phyloP scores from a whole-genome alignment of 441 rosid species.

The Bruguiera hainesii region DNA sequence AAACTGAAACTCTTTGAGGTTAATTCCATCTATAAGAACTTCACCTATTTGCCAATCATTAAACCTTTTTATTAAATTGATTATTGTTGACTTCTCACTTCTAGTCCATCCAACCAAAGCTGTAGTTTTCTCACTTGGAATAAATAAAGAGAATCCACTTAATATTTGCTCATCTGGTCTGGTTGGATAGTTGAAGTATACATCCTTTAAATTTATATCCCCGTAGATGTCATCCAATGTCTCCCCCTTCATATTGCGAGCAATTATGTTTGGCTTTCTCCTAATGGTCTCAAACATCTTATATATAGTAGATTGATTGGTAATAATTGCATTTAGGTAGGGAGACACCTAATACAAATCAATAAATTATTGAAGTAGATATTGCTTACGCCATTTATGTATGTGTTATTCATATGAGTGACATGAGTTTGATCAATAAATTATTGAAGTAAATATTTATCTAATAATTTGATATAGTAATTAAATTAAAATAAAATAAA shows the following conservation, averaged over 20 bases:
- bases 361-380: background rate
- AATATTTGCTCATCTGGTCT: slow-evolving; percentile 55
- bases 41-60: slow-evolving; percentile 56
- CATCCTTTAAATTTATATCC: slow-evolving; percentile 48
- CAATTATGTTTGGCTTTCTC: slow-evolving; percentile 53
- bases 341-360: slow-evolving; percentile 42
- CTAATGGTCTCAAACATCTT: slow-evolving; percentile 68
- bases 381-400: background rate
- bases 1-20: slow-evolving; percentile 50
- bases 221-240: slow-evolving; percentile 41
- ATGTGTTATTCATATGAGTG: background rate
- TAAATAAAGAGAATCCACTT: slow-evolving; percentile 48
- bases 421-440: background rate
- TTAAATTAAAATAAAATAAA: no score
- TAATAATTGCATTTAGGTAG: slow-evolving; percentile 47
- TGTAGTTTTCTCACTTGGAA: slow-evolving; percentile 43
- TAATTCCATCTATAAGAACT: slow-evolving; percentile 54
- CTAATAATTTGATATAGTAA: no score
- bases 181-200: slow-evolving; percentile 48
- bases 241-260: slow-evolving; percentile 38
- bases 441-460: no score
- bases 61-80: slow-evolving; percentile 55
- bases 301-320: slow-evolving; percentile 65
- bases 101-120: slow-evolving; percentile 66
- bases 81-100: slow-evolving; percentile 64